These are phyloP conservation scores for Tubosaeta sp. DNA, from an alignment of 768 basidiomycete genomes.

Conservation along the genomic window DNA sequence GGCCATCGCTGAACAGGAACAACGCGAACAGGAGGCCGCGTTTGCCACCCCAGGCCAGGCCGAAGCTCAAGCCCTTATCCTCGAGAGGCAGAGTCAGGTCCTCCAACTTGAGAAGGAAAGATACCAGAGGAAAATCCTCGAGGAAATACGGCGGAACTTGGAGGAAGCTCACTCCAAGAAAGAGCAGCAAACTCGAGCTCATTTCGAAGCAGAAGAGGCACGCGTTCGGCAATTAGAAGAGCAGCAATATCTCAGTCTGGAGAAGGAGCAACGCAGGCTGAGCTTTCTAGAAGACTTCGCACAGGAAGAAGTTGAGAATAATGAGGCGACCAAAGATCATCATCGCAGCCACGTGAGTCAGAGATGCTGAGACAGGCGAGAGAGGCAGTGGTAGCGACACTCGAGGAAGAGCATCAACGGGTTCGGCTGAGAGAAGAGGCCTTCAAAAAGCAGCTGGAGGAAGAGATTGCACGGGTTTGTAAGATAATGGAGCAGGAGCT, in stretches of 20 bases:
- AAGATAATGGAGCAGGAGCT: slow-evolving; percentile 21
- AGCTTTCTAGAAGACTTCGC: slow-evolving; percentile 23
- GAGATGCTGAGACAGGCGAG: slow-evolving; percentile 12
- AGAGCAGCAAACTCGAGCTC: slow-evolving; percentile 17
- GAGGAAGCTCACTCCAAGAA: slow-evolving; percentile 25
- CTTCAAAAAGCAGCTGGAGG: slow-evolving; percentile 24
- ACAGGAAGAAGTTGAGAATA: slow-evolving; percentile 16
- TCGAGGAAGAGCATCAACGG: slow-evolving; percentile 25
- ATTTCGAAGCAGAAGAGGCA: slow-evolving; percentile 19
- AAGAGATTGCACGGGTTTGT: slow-evolving; percentile 25
- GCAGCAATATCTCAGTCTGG: slow-evolving; percentile 22
- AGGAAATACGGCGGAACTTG: slow-evolving; percentile 23
- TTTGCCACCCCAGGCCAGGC: slow-evolving; percentile 22
- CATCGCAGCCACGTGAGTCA: slow-evolving; percentile 16
- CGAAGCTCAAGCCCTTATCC: slow-evolving; percentile 19
- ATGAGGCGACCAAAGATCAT: slow-evolving; percentile 13
- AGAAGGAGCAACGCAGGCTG: slow-evolving; percentile 26
- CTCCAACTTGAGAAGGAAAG: slow-evolving; percentile 24
- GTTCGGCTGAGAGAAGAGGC: slow-evolving; percentile 20
- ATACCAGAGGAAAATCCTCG: slow-evolving; percentile 19
- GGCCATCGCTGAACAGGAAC: slow-evolving; percentile 22
- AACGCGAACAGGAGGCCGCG: slow-evolving; percentile 22
- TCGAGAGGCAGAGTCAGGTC: slow-evolving; percentile 21
- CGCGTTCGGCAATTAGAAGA: slow-evolving; percentile 25
- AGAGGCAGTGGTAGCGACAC: slow-evolving; percentile 19